These are phyloP conservation scores for Mucor ambiguus DNA, from an alignment of 371 early-diverging fungal species.

Conservation along the genomic window DNA sequence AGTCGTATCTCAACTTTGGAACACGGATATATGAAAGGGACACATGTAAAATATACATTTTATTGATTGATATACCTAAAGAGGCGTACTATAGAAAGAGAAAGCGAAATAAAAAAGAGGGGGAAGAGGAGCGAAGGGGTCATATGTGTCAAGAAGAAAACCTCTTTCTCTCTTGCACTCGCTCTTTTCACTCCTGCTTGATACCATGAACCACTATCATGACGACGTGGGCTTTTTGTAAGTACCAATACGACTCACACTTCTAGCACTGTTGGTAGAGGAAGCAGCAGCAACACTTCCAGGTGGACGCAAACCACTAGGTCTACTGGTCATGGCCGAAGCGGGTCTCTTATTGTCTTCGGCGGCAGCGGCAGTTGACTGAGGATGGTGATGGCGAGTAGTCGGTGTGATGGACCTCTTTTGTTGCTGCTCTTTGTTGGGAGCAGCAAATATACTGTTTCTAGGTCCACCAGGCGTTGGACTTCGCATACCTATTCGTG, in stretches of 20 bases:
- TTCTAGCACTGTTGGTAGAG: slow-evolving; percentile 11
- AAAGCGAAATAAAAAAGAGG: not conserved
- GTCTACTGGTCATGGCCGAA: not conserved
- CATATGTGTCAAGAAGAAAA: not conserved
- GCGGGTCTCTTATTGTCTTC: not conserved
- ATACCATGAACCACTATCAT: not conserved
- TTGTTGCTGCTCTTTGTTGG: not conserved
- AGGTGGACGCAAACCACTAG: slow-evolving; percentile 28
- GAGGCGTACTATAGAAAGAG: not conserved
- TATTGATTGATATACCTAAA: not conserved
- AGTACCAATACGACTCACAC: slow-evolving; percentile 30
- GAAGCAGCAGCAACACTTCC: slow-evolving; percentile 3
- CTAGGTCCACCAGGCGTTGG: slow-evolving; percentile 22
- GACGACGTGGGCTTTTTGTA: slow-evolving; percentile 14
- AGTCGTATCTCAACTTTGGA: not conserved
- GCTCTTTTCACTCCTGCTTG: not conserved
- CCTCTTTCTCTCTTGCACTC: not conserved
- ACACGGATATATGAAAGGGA: too few species aligned
- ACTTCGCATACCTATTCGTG: slow-evolving; percentile 24
- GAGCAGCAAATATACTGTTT: slow-evolving; percentile 11
- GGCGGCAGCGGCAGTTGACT: not conserved
- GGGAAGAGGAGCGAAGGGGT: not conserved
- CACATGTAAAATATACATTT: not conserved
- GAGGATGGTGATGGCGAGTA: not conserved
- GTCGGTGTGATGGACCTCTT: slow-evolving; percentile 9